These are phyloP conservation scores for Uromyces viciae-fabae DNA, from an alignment of 1,284 basidiomycete species.

Conservation along the genomic window DNA sequence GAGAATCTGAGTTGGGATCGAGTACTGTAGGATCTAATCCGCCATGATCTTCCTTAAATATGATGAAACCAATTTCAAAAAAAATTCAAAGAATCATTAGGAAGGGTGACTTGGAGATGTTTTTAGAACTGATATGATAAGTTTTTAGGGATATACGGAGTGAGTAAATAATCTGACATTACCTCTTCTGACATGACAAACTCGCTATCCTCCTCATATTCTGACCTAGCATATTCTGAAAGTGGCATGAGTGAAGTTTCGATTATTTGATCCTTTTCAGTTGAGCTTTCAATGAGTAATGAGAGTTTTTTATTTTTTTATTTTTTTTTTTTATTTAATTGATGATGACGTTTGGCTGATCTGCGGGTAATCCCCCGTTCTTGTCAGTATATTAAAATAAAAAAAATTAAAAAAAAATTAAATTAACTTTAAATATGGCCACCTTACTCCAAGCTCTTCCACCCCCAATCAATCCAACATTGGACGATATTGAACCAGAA, in stretches of 20 bases:
- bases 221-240: constrained; percentile 37
- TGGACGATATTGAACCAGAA: constrained; percentile 1
- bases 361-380: no score
- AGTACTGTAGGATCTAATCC: not conserved
- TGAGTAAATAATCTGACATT: not conserved
- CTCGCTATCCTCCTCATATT: constrained; percentile 42
- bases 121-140: not conserved
- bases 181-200: constrained; percentile 41
- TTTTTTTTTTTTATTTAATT: no score
- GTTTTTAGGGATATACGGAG: no score
- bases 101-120: not conserved
- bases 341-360: no score
- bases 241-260: constrained; percentile 16
- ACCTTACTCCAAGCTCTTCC: constrained; percentile 28
- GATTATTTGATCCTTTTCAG: no score
- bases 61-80: constrained; percentile 1
- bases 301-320: no score
- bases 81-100: not conserved
- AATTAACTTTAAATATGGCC: no score
- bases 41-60: constrained; percentile 15
- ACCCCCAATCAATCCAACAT: not conserved
- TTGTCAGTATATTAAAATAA: no score
- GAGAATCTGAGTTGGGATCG: not conserved
- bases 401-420: no score
- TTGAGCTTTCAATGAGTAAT: no score